These are phyloP conservation scores for Hippophae tibetana DNA, from an alignment of 306 rosid genomes.

Conservation along the genomic window DNA sequence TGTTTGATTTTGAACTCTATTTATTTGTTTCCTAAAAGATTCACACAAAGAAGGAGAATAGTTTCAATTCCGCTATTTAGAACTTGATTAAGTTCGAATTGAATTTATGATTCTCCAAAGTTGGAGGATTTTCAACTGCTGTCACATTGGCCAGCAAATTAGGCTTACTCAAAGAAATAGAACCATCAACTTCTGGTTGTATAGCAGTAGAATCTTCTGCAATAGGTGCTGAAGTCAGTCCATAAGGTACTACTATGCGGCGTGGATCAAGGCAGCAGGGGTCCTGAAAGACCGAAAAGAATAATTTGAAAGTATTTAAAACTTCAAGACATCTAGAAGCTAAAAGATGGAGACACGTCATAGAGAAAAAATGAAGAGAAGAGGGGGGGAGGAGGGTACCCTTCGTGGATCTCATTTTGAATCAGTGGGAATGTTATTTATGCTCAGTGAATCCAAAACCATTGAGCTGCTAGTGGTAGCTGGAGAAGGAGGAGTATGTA, in stretches of 20 bases:
- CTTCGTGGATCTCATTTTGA: slow-evolving; percentile 90
- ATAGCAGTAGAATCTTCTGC: slow-evolving; percentile 41
- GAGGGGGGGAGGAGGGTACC: slow-evolving; percentile 44
- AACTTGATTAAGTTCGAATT: too few species aligned
- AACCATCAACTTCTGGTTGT: slow-evolving; percentile 48
- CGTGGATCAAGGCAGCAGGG: slow-evolving; percentile 98
- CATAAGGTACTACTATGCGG: slow-evolving; percentile 38
- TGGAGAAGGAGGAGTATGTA: too few species aligned
- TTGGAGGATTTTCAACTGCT: slow-evolving; percentile 32
- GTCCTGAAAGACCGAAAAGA: slow-evolving; percentile 51
- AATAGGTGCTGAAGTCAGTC: slow-evolving; percentile 33
- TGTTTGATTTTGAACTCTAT: too few species aligned
- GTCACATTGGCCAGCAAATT: slow-evolving; percentile 26
- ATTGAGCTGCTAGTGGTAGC: slow-evolving; percentile 35
- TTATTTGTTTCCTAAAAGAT: too few species aligned
- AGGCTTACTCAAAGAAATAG: slow-evolving; percentile 39
- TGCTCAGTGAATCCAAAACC: slow-evolving; percentile 38
- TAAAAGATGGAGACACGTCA: slow-evolving; percentile 2
- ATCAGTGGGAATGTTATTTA: slow-evolving; percentile 51
- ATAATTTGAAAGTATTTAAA: slow-evolving; percentile 11
- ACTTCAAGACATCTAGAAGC: slow-evolving; percentile 10
- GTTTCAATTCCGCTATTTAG: too few species aligned
- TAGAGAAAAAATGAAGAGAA: too few species aligned
- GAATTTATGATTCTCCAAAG: too few species aligned
- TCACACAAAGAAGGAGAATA: too few species aligned